These are phyloP conservation scores for Zymoseptoria crescenta DNA, from an alignment of 2,329 filamentous ascomycete species.

Conservation along the genomic window DNA sequence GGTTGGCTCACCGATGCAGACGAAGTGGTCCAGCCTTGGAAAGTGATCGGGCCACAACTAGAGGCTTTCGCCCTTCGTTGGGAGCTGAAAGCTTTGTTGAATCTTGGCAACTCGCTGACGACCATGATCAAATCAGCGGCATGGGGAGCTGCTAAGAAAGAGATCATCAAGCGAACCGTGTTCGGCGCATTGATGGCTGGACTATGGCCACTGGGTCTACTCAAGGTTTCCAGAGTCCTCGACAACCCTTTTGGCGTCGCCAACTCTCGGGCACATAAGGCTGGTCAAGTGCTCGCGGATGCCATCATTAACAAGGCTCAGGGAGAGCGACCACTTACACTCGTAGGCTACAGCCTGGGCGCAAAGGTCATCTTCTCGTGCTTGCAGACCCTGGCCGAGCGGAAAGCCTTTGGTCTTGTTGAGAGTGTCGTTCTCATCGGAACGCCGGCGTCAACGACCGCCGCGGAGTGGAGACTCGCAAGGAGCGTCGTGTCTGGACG, in stretches of 20 bases:
- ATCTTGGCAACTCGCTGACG: slow-evolving; percentile 69
- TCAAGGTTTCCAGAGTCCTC: slow-evolving; percentile 37
- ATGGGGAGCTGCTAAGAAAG: slow-evolving; percentile 67
- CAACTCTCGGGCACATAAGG: slow-evolving; percentile 31
- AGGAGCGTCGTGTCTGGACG: slow-evolving; percentile 71
- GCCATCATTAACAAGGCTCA: slow-evolving; percentile 36
- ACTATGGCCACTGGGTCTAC: slow-evolving; percentile 41
- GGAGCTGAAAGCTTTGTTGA: slow-evolving; percentile 70
- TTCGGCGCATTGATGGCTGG: slow-evolving; percentile 41
- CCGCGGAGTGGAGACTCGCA: slow-evolving; percentile 66
- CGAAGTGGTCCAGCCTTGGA: slow-evolving; percentile 72
- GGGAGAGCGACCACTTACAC: slow-evolving; percentile 34
- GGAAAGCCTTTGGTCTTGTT: slow-evolving; percentile 73
- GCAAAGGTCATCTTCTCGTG: slow-evolving; percentile 68
- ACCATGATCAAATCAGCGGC: slow-evolving; percentile 70
- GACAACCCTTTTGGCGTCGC: slow-evolving; percentile 37
- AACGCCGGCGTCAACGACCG: slow-evolving; percentile 64
- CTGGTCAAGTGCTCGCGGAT: slow-evolving; percentile 35
- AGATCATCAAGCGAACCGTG: slow-evolving; percentile 60
- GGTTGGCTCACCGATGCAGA: slow-evolving; percentile 71
- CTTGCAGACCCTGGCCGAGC: slow-evolving; percentile 65
- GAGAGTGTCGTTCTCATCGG: slow-evolving; percentile 80
- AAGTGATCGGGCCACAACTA: slow-evolving; percentile 59
- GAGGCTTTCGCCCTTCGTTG: slow-evolving; percentile 80
- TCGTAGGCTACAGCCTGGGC: slow-evolving; percentile 35